These are phyloP conservation scores for Lipomyces yarrowii DNA, from an alignment of 1,139 yeast species.

Conservation along the genomic window DNA sequence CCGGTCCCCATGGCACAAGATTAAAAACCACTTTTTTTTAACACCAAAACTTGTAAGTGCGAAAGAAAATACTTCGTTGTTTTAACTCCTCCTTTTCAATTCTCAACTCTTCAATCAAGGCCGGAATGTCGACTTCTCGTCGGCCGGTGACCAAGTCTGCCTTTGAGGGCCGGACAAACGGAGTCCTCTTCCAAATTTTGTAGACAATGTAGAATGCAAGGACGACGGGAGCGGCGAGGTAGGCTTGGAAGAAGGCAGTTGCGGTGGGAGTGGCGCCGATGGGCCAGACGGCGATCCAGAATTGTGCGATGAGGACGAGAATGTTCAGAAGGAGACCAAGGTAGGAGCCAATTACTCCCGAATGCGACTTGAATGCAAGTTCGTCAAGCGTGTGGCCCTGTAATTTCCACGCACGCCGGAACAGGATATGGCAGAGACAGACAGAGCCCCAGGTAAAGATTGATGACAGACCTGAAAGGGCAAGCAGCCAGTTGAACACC, in stretches of 20 bases:
- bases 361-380: conserved; percentile 68
- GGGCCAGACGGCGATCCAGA: conserved; percentile 78
- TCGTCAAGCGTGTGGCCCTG: conserved; percentile 68
- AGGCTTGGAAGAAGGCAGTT: conserved; percentile 52
- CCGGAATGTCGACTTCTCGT: conserved; percentile 54
- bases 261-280: conserved; percentile 52
- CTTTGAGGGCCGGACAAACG: conserved; percentile 51
- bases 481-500: conserved; percentile 77
- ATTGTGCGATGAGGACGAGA: conserved; percentile 71
- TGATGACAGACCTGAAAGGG: conserved; percentile 77
- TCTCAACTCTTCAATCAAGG: conserved; percentile 51
- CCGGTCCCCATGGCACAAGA: background rate
- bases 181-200: conserved; percentile 48
- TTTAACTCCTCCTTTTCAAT: conserved; percentile 47
- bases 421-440: conserved; percentile 72
- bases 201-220: conserved; percentile 53
- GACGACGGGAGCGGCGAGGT: conserved; percentile 57
- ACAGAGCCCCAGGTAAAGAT: conserved; percentile 81
- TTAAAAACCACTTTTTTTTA: conserved; percentile 32
- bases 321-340: conserved; percentile 63
- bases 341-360: conserved; percentile 71
- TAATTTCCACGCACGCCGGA: conserved; percentile 67
- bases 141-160: conserved; percentile 57
- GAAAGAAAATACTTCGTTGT: conserved; percentile 43
- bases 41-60: conserved; percentile 49